These are phyloP conservation scores for Ustilago xerochloae DNA, from an alignment of 1,284 basidiomycete species.

Conservation along the genomic window DNA sequence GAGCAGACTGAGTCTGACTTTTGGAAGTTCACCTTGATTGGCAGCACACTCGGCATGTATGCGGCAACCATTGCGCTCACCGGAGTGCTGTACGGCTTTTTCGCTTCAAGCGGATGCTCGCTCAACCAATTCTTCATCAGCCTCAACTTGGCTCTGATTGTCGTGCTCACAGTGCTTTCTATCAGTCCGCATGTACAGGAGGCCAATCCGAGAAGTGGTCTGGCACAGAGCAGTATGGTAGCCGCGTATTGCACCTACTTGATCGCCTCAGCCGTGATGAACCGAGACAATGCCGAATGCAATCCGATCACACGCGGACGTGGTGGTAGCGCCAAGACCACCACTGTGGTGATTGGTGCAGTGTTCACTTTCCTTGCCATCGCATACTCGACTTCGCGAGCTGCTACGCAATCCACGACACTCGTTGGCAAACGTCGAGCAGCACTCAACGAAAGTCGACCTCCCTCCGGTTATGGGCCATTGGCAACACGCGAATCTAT, in stretches of 20 bases:
- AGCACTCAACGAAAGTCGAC: slow-evolving; percentile 70
- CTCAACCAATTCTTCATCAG: slow-evolving; percentile 96
- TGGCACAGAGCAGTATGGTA: slow-evolving; percentile 96
- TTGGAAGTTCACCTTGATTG: slow-evolving; percentile 96
- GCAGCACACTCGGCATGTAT: slow-evolving; percentile 91
- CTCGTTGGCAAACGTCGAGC: slow-evolving; percentile 80
- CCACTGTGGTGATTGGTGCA: slow-evolving; percentile 89
- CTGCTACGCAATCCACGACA: slow-evolving; percentile 92
- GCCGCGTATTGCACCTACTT: slow-evolving; percentile 97
- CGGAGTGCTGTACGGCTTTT: slow-evolving; percentile 89
- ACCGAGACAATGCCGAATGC: slow-evolving; percentile 84
- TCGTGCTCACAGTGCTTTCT: slow-evolving; percentile 84
- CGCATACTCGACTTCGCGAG: slow-evolving; percentile 94
- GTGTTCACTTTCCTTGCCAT: slow-evolving; percentile 97
- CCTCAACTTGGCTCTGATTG: slow-evolving; percentile 84
- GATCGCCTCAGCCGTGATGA: slow-evolving; percentile 91
- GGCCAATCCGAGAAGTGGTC: slow-evolving; percentile 89
- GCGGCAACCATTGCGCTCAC: slow-evolving; percentile 84
- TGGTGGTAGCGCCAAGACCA: slow-evolving; percentile 80
- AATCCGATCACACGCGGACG: slow-evolving; percentile 82
- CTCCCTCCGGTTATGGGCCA: slow-evolving; percentile 59
- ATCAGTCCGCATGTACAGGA: slow-evolving; percentile 90
- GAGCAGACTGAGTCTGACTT: slow-evolving; percentile 84
- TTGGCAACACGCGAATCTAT: slow-evolving; percentile 51
- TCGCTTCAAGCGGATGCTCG: slow-evolving; percentile 84